A percentile compares a stretch with the other conserved stretches of the same genome.
Evolutionary conservation across 225 moss, liverwort and hornwort species (phyloP).

Genomic region (Lunularia cruciata): DNA sequence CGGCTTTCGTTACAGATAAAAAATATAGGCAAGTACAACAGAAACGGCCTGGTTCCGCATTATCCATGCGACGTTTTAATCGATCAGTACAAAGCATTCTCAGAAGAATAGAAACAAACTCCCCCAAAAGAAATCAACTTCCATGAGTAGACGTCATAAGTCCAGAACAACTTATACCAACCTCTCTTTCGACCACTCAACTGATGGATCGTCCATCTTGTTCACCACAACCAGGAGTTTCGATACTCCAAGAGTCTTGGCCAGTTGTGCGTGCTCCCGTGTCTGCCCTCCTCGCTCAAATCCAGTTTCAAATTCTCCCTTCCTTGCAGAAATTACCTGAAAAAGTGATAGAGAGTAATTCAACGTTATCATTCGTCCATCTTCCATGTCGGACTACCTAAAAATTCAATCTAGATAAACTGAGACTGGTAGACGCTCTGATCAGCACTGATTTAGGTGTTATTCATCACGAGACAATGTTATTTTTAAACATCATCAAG

Average conservation of each 20-base stretch:
- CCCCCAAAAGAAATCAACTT: not conserved
- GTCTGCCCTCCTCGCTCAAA: conserved; percentile 99
- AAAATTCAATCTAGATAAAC: too few species aligned
- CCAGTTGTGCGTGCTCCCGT: conserved; percentile 97
- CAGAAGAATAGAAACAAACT: too few species aligned
- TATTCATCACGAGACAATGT: too few species aligned
- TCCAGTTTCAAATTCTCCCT: conserved; percentile 98
- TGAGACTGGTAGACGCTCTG: too few species aligned
- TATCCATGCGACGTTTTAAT: not conserved
- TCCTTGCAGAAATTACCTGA: conserved; percentile 90
- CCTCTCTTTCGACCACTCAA: conserved; percentile 87
- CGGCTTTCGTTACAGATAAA: too few species aligned
- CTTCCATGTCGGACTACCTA: too few species aligned
- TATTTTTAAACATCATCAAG: too few species aligned
- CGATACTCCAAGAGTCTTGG: conserved; percentile 93
- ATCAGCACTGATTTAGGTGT: too few species aligned
- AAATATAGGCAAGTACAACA: too few species aligned
- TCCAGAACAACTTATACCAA: not conserved
- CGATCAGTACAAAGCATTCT: not conserved
- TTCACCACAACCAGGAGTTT: conserved; percentile 95
- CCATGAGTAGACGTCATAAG: not conserved
- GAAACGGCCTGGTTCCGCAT: too few species aligned
- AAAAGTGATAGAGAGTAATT: too few species aligned
- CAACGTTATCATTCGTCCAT: too few species aligned
- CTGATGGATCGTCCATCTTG: conserved; percentile 97